Conservation (phyloP, 2,329 filamentous ascomycete genomes). For the Gyromitra esculenta region DNA sequence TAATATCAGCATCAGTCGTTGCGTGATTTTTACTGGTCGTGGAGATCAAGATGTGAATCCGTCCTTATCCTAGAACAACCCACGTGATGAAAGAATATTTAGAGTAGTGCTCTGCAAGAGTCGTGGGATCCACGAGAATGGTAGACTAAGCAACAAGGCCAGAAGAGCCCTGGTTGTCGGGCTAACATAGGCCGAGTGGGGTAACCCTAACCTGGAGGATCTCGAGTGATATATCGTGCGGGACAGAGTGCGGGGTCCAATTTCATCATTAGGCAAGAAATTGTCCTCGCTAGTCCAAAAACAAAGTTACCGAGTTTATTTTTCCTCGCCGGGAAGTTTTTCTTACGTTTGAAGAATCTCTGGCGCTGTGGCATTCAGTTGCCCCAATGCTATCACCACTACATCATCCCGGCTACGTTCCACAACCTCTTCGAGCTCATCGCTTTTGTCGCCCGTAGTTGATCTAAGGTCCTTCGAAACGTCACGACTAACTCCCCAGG, state of each 20-base stretch:
- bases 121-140: not conserved
- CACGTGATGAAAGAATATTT: not conserved
- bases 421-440: not conserved
- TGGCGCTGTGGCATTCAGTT: not conserved
- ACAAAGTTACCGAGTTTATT: not conserved
- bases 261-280: not conserved
- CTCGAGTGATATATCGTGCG: conserved; percentile 32
- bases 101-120: not conserved
- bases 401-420: not conserved
- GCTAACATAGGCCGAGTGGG: not conserved
- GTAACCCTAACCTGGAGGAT: conserved; percentile 14
- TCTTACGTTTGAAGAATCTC: not conserved
- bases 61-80: conserved; percentile 2
- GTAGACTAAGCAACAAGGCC: conserved; percentile 2
- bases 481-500: not conserved
- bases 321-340: not conserved
- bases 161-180: conserved; percentile 18
- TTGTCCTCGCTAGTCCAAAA: not conserved
- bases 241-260: not conserved
- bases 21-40: conserved; percentile 6
- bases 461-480: not conserved
- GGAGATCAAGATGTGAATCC: not conserved
- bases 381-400: not conserved
- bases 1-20: not conserved
- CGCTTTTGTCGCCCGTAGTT: not conserved